Evolutionary conservation across 306 rosid species (phyloP), one percentile per base, ranked within the genome.

Genomic region (Canavalia ensiformis): DNA sequence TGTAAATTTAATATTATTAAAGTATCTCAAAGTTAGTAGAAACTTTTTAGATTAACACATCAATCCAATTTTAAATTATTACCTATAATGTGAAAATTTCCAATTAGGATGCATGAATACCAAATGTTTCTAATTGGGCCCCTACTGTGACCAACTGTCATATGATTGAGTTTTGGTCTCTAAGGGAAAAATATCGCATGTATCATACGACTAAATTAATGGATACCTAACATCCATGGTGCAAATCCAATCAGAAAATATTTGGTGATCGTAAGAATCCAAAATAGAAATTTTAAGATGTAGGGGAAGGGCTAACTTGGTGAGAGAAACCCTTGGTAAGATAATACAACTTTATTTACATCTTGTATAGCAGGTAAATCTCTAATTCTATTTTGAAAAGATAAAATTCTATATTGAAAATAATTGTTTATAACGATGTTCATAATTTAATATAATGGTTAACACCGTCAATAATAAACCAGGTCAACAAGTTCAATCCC

Each of bases 401-500:
- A 76, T 44, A 76, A 18, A 58, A 46, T 25, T 47, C 34, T 30
- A 12, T 12, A 58, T 31, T 42, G 55, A 62, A 57, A 55, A 39
- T 10, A 73, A 6, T 52, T 39, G 13, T 51, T 33, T 46, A 52
- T 45, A 54, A 39, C 37, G 50, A 51, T 9, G 12, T 57, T 30
- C 25, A 67, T 5, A 29, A 46, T 59, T 37, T 55, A 47, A 55
- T 68, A 55, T 44, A 56, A 78, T 30, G 11, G 42, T 47, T 46
- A 56, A 69, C 30, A 70, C 31, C 4, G 4, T 45, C 76, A 79
- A 69, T 7, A 71, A 71, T 59, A 25, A 79, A 41, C 30, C 46
- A 68, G 1, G 55, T 39, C 29, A 28, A 33, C 45, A 59, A 71
- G 64, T 71, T 59, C 30, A 34, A 75, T 56, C 42, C 56, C 29